Evolutionary conservation across 2,329 filamentous ascomycete species (phyloP), one percentile per base, ranked within the genome.

Genomic region (Fusarium cyanostomum): DNA sequence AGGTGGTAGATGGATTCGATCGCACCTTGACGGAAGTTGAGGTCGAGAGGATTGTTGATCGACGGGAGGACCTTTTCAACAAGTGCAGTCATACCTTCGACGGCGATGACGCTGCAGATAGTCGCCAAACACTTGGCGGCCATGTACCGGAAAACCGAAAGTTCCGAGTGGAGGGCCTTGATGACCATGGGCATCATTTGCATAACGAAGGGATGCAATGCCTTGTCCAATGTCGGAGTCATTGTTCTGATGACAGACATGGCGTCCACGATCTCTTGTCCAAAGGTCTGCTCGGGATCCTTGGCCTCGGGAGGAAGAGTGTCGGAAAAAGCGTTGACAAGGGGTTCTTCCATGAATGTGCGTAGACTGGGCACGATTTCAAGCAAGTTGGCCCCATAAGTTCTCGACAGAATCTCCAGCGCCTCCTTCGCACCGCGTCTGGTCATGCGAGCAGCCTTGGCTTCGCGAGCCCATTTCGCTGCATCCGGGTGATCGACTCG

Each of bases 51-150:
- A 70, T 97, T 97, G 79, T 84, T 95, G 76, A 98, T 96, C 2
- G 92, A 92, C 7, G 95, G 95, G 39, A 99, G 78, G 9, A 99
- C 92, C 72, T 92, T 91, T 75, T 98, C 92, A 1, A 99, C 95
- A 18, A 99, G 82, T 74, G 94, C 93, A 0, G 94, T 99, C 89
- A 99, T 97, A 49, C 92, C 95, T 63, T 96, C 89, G 6, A 98
- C 90, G 0, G 92, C 92, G 68, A 99, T 96, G 66, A 98, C 91
- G 74, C 94, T 99, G 82, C 96, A 99, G 39, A 98, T 90, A 2
- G 95, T 99, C 8, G 95, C 96, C 74, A 99, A 88, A 74, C 95
- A 98, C 76, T 99, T 99, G 1, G 95, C 95, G 21, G 95, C 95
- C 78, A 94, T 95, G 77, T 99, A 99, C 34, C 95, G 87, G 74